Evolutionary conservation across 805 yeast genomes (phyloP).

Genomic region (Dipodascopsis uninucleata): DNA sequence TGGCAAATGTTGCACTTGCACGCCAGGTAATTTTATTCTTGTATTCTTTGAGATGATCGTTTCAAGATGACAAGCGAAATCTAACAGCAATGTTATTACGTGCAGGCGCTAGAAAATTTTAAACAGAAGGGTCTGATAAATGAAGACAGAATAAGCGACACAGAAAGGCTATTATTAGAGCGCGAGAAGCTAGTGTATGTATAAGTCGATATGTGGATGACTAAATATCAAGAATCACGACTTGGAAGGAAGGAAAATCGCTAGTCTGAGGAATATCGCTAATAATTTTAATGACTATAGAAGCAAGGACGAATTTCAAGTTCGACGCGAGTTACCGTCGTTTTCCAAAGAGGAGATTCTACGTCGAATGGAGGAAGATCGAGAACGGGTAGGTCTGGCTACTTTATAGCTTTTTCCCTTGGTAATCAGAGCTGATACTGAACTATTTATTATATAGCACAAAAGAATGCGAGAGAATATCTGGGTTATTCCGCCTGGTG

Average conservation of each 20-base stretch:
- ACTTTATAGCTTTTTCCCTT: background rate
- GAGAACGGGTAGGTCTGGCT: constrained; percentile 60
- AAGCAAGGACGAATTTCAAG: constrained; percentile 9
- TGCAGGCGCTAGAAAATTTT: constrained; percentile 23
- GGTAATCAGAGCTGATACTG: constrained; percentile 1
- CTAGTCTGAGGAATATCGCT: too few species aligned
- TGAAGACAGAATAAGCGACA: constrained; percentile 20
- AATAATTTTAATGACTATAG: constrained; percentile 2
- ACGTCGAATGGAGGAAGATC: constrained; percentile 83
- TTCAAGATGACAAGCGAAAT: background rate
- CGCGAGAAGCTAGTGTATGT: constrained; percentile 17
- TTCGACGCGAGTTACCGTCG: constrained; percentile 1
- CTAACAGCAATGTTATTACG: background rate
- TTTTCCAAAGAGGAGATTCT: constrained; percentile 53
- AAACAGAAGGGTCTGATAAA: constrained; percentile 13
- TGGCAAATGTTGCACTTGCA: constrained; percentile 25
- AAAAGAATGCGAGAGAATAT: constrained; percentile 76
- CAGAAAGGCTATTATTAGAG: constrained; percentile 16
- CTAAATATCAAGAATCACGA: background rate
- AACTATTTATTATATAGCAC: constrained; percentile 31
- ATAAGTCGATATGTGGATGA: constrained; percentile 1
- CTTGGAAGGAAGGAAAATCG: too few species aligned
- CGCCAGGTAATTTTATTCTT: constrained; percentile 10
- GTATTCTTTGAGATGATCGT: background rate
- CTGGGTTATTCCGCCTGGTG: constrained; percentile 55